phyloP scores from a whole-genome alignment of 306 rosid species.

The Mimosa pudica region DNA sequence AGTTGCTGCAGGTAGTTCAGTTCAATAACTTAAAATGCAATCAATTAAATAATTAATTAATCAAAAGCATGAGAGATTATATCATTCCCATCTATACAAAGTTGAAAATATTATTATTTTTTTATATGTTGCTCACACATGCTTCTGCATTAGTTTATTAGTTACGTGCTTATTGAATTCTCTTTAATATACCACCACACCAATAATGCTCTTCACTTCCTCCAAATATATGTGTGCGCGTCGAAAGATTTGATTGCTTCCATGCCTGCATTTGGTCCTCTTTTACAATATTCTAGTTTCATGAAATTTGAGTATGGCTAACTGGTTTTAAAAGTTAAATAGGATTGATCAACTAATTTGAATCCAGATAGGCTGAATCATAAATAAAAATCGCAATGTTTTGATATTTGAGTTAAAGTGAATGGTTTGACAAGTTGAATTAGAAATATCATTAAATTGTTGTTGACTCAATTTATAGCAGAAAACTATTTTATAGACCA shows the following conservation, averaged over 20 bases:
- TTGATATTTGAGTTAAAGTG: too few species aligned
- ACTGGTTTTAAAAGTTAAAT: not conserved
- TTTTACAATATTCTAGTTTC: not conserved
- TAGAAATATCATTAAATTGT: too few species aligned
- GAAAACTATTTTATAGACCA: too few species aligned
- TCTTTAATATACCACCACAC: slow-evolving; percentile 26
- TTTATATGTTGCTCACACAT: slow-evolving; percentile 33
- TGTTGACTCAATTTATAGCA: too few species aligned
- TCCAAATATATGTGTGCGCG: not conserved
- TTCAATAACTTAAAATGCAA: slow-evolving; percentile 18
- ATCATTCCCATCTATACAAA: slow-evolving; percentile 37
- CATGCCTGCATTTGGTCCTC: slow-evolving; percentile 44
- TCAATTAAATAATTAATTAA: not conserved
- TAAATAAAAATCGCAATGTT: too few species aligned
- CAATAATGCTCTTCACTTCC: slow-evolving; percentile 12
- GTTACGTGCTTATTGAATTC: slow-evolving; percentile 46
- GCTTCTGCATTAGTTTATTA: slow-evolving; percentile 38
- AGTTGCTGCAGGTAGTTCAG: slow-evolving; percentile 18
- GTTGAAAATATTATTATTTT: slow-evolving; percentile 24
- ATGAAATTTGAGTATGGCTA: not conserved
- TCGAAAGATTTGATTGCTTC: slow-evolving; percentile 16
- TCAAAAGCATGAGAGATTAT: slow-evolving; percentile 19
- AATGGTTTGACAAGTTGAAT: too few species aligned
- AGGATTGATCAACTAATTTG: too few species aligned
- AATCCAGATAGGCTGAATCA: too few species aligned